A percentile compares a stretch with the other conserved stretches of the same genome.
phyloP scores from a whole-genome alignment of 352 stramenopile genomes.

The Pythium myriotylum region DNA sequence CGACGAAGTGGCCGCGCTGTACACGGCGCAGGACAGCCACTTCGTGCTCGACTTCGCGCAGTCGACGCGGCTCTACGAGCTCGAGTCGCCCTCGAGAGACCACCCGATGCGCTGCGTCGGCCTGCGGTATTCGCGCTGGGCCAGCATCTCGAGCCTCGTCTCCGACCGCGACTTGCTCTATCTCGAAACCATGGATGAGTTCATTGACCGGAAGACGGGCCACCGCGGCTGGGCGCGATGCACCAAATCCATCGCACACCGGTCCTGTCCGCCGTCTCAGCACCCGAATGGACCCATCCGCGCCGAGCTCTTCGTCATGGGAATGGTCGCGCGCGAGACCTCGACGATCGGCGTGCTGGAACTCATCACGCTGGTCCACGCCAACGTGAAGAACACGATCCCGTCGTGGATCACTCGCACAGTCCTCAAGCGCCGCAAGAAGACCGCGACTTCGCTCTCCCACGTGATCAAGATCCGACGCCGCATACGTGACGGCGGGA shows the following conservation, averaged over 20 bases:
- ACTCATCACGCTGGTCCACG: constrained; percentile 55
- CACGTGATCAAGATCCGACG: constrained; percentile 71
- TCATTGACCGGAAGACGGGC: constrained; percentile 56
- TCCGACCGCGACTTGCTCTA: constrained; percentile 58
- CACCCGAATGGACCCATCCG: constrained; percentile 56
- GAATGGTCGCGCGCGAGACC: constrained; percentile 66
- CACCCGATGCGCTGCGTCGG: constrained; percentile 46
- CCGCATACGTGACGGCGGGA: constrained; percentile 29
- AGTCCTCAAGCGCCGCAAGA: constrained; percentile 48
- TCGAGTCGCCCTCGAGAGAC: constrained; percentile 44
- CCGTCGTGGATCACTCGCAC: constrained; percentile 54
- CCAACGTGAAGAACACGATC: constrained; percentile 41
- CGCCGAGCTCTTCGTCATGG: constrained; percentile 54
- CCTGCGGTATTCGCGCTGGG: constrained; percentile 67
- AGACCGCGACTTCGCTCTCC: constrained; percentile 51
- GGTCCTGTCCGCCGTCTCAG: constrained; percentile 58
- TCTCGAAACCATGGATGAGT: constrained; percentile 71
- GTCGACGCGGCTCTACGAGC: constrained; percentile 53
- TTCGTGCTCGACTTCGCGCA: constrained; percentile 57
- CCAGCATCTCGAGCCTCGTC: constrained; percentile 50
- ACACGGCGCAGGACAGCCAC: constrained; percentile 41
- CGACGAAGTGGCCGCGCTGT: constrained; percentile 65
- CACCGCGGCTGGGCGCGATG: constrained; percentile 66
- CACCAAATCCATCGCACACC: constrained; percentile 67
- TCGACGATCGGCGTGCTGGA: constrained; percentile 55